A percentile compares a stretch with the other conserved stretches of the same genome.
phyloP scores from a whole-genome alignment of 192 early-diverging fungal genomes.

The Cetraspora pellucida region DNA sequence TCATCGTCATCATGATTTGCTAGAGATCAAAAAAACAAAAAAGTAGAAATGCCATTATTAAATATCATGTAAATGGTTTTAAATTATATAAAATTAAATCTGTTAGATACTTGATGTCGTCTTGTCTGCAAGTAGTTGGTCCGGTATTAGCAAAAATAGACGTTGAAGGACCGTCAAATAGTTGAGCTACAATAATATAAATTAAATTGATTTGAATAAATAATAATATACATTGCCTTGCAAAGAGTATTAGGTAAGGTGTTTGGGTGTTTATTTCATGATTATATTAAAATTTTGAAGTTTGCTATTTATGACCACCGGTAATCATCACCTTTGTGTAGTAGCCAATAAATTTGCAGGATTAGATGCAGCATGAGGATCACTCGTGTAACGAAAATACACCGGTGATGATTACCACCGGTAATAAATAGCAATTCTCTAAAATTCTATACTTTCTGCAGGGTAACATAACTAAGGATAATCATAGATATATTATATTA shows the following conservation, averaged over 20 bases:
- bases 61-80: conserved; percentile 8
- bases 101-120: neutral
- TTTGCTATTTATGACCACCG: too few relatives aligned
- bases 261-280: too few relatives aligned
- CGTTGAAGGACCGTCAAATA: conserved; percentile 43
- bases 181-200: conserved; percentile 26
- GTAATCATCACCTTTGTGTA: too few relatives aligned
- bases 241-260: neutral
- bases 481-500: neutral
- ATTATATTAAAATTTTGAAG: too few relatives aligned
- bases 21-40: conserved; percentile 27
- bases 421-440: too few relatives aligned
- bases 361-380: too few relatives aligned
- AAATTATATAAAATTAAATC: conserved; percentile 5
- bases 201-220: neutral
- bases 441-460: too few relatives aligned
- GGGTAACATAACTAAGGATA: neutral
- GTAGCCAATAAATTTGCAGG: too few relatives aligned
- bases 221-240: neutral
- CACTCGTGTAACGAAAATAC: too few relatives aligned
- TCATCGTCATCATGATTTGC: conserved; percentile 46
- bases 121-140: conserved; percentile 13
- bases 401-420: too few relatives aligned
- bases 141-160: conserved; percentile 28
- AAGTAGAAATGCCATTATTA: conserved; percentile 39